Percentiles rank a stretch among this genome's conserved stretches.
Conservation (phyloP, 352 stramenopile species). For the Phytophthora pistaciae region DNA sequence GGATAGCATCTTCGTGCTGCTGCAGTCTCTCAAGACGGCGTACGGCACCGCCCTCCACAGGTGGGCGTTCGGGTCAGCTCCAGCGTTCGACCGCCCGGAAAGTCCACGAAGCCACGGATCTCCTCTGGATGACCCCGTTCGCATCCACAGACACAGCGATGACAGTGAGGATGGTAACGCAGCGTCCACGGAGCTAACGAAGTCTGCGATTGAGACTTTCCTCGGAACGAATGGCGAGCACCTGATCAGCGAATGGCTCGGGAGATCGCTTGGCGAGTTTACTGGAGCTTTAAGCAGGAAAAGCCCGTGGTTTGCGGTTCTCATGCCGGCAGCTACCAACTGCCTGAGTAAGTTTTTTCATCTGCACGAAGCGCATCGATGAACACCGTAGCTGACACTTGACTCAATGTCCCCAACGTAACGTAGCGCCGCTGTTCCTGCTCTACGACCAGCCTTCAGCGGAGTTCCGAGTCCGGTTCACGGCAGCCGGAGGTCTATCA, state of each 20-base stretch:
- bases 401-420: background rate
- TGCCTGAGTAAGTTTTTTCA: constrained; percentile 11
- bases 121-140: constrained; percentile 13
- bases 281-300: background rate
- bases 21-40: constrained; percentile 25
- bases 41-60: constrained; percentile 9
- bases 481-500: constrained; percentile 5
- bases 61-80: background rate
- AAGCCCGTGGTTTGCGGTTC: constrained; percentile 24
- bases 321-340: constrained; percentile 16
- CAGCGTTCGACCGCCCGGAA: background rate
- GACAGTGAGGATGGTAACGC: background rate
- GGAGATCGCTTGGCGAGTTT: constrained; percentile 24
- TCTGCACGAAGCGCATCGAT: background rate
- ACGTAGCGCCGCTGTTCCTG: constrained; percentile 22
- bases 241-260: constrained; percentile 35
- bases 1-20: constrained; percentile 29
- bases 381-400: constrained; percentile 2
- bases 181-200: background rate
- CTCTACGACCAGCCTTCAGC: constrained; percentile 19
- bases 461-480: constrained; percentile 23
- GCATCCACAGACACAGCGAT: background rate
- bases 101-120: constrained; percentile 1
- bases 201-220: constrained; percentile 15
- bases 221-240: constrained; percentile 28